phyloP scores from a whole-genome alignment of 441 rosid genomes.

The Populus hybrid region DNA sequence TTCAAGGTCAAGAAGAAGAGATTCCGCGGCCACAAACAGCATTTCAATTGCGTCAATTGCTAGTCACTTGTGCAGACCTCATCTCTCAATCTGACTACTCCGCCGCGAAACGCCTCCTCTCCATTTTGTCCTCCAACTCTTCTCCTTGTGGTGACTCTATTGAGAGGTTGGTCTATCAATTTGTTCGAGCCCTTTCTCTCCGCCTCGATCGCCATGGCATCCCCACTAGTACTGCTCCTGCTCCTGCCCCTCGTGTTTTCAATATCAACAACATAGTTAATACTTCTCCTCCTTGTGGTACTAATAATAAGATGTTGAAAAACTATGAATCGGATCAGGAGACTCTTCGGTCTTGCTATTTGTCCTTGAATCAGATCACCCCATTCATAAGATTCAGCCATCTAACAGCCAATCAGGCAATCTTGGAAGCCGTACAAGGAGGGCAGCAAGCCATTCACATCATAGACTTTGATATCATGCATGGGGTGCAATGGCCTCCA shows the following conservation, averaged over 20 bases:
- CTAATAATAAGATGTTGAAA: not conserved
- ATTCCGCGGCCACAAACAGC: constrained; percentile 21
- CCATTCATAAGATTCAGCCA: constrained; percentile 86
- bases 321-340: constrained; percentile 10
- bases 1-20: not conserved
- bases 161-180: constrained; percentile 68
- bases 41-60: constrained; percentile 63
- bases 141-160: constrained; percentile 80
- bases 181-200: constrained; percentile 68
- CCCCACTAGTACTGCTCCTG: not conserved
- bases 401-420: constrained; percentile 92
- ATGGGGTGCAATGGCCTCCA: too few species aligned
- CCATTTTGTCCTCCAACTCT: constrained; percentile 50
- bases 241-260: not conserved
- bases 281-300: not conserved
- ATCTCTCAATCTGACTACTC: constrained; percentile 66
- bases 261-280: not conserved
- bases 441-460: too few species aligned
- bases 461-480: too few species aligned
- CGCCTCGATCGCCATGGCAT: constrained; percentile 41
- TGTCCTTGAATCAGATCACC: constrained; percentile 79
- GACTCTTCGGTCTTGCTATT: constrained; percentile 63
- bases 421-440: constrained; percentile 61
- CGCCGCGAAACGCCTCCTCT: constrained; percentile 61
- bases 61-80: constrained; percentile 62